These are phyloP conservation scores for Hypoxylon intermedium DNA, from an alignment of 495 filamentous ascomycete species.

Conservation along the genomic window DNA sequence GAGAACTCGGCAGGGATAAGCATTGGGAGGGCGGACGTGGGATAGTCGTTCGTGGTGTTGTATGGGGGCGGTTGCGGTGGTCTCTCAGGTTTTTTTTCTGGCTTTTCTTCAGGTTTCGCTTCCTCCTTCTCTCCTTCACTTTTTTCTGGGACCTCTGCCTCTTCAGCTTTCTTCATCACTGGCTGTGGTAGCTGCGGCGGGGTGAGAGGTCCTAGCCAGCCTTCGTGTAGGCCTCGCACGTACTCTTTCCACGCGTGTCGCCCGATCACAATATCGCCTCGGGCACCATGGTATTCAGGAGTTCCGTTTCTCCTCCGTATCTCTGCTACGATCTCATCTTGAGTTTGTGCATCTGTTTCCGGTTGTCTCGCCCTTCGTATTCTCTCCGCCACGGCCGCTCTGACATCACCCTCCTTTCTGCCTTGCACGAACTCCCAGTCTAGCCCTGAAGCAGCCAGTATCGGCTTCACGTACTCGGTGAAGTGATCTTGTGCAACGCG, in stretches of 20 bases:
- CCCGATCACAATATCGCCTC: slow-evolving; percentile 87
- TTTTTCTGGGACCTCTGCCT: slow-evolving; percentile 39
- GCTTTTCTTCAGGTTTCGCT: slow-evolving; percentile 53
- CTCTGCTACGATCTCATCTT: slow-evolving; percentile 64
- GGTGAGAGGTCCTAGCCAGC: slow-evolving; percentile 86
- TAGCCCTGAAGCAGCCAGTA: slow-evolving; percentile 85
- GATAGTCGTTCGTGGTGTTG: slow-evolving; percentile 73
- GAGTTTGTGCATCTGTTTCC: slow-evolving; percentile 50
- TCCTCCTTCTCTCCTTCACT: slow-evolving; percentile 35
- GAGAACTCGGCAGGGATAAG: slow-evolving; percentile 65
- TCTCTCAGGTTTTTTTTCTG: slow-evolving; percentile 50
- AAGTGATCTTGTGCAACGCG: slow-evolving; percentile 88
- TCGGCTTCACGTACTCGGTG: slow-evolving; percentile 92
- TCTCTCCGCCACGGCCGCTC: slow-evolving; percentile 79
- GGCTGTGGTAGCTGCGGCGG: slow-evolving; percentile 43
- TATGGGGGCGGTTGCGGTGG: slow-evolving; percentile 66
- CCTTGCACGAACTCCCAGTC: slow-evolving; percentile 97
- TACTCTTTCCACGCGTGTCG: slow-evolving; percentile 98
- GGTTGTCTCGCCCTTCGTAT: slow-evolving; percentile 70
- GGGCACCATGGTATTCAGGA: slow-evolving; percentile 71
- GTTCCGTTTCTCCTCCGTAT: slow-evolving; percentile 67
- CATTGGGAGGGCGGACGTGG: slow-evolving; percentile 63
- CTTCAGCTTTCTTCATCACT: slow-evolving; percentile 45
- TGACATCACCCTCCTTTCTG: slow-evolving; percentile 83
- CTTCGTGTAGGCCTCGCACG: slow-evolving; percentile 89